Conservation (phyloP, 1,139 yeast species). For the Scheffersomyces lignicola region DNA sequence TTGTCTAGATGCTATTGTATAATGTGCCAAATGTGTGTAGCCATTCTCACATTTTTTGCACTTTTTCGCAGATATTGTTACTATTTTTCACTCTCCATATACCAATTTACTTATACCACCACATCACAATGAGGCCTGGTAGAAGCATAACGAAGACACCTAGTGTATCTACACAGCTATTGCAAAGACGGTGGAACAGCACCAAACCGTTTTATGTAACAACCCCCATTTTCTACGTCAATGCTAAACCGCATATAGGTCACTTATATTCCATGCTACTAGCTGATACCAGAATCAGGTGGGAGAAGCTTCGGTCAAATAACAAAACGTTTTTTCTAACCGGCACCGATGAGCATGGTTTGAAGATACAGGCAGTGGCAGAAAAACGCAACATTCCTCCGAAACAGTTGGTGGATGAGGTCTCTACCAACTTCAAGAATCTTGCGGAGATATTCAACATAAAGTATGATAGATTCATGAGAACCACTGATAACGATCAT, state of each 20-base stretch:
- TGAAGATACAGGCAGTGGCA: slow-evolving; percentile 78
- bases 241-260: slow-evolving; percentile 94
- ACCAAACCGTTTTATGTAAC: slow-evolving; percentile 59
- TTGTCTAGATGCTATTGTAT: too few relatives aligned
- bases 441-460: slow-evolving; percentile 61
- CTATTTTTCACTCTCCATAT: too few relatives aligned
- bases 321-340: slow-evolving; percentile 62
- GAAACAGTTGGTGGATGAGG: slow-evolving; percentile 67
- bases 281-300: slow-evolving; percentile 75
- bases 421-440: slow-evolving; percentile 61
- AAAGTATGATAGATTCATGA: slow-evolving; percentile 70
- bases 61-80: too few relatives aligned
- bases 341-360: slow-evolving; percentile 97
- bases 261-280: slow-evolving; percentile 87
- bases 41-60: too few relatives aligned
- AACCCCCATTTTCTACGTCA: slow-evolving; percentile 94
- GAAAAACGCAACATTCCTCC: slow-evolving; percentile 54
- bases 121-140: too few relatives aligned
- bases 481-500: slow-evolving; percentile 91
- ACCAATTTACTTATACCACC: too few relatives aligned
- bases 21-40: too few relatives aligned
- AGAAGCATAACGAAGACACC: too few relatives aligned
- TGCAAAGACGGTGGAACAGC: slow-evolving; percentile 7
- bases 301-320: slow-evolving; percentile 53
- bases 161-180: background rate